Evolutionary conservation across 495 filamentous ascomycete species (phyloP).

Genomic region (Xylaria palmicola): DNA sequence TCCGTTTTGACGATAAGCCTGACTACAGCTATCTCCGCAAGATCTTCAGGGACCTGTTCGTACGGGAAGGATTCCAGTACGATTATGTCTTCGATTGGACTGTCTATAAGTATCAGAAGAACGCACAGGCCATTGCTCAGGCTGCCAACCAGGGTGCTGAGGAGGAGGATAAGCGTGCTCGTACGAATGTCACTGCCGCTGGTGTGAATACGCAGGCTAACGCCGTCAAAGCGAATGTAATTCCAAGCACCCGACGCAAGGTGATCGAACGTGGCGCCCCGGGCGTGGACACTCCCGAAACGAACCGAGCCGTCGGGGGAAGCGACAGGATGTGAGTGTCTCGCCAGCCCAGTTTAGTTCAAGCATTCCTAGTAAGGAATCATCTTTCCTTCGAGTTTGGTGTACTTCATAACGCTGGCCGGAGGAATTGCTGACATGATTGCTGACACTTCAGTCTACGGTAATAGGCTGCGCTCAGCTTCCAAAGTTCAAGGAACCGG

Average conservation of each 20-base stretch:
- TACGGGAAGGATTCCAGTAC: constrained; percentile 99
- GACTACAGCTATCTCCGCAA: constrained; percentile 99
- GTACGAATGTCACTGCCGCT: constrained; percentile 58
- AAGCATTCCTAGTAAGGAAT: constrained; percentile 94
- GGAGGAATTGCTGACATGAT: constrained; percentile 71
- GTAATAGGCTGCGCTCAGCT: constrained; percentile 93
- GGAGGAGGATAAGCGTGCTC: constrained; percentile 69
- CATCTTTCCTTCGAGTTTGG: constrained; percentile 80
- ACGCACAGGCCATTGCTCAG: constrained; percentile 85
- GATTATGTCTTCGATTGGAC: constrained; percentile 99
- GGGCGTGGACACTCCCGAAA: constrained; percentile 74
- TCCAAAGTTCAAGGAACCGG: constrained; percentile 78
- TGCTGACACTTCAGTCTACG: constrained; percentile 88
- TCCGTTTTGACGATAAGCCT: constrained; percentile 99
- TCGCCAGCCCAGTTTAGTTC: constrained; percentile 55
- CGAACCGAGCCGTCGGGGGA: constrained; percentile 83
- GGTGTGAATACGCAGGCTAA: constrained; percentile 60
- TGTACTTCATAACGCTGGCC: constrained; percentile 77
- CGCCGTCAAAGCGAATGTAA: constrained; percentile 63
- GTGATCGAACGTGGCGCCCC: constrained; percentile 67
- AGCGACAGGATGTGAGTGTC: constrained; percentile 99
- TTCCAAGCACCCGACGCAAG: constrained; percentile 80
- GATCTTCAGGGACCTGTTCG: constrained; percentile 99
- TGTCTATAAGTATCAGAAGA: constrained; percentile 99
- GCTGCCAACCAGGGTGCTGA: constrained; percentile 57